A percentile compares a stretch with the other conserved stretches of the same genome.
Conservation (phyloP, 495 filamentous ascomycete species). For the Schizothecium vesticola region DNA sequence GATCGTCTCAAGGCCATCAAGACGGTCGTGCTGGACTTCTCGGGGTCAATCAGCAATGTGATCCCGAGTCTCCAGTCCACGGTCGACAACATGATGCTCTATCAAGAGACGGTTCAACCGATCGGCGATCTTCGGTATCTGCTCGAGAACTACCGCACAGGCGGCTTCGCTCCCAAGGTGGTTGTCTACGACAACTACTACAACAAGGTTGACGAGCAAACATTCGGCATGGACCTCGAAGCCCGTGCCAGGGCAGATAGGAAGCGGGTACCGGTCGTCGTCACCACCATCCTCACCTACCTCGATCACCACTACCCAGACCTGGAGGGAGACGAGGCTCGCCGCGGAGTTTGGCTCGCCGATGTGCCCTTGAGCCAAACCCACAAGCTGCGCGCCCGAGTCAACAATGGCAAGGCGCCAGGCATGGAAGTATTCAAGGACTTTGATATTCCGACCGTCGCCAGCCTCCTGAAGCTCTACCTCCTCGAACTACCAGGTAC, state of each 20-base stretch:
- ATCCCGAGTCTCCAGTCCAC: conserved; percentile 93
- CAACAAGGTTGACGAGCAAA: conserved; percentile 95
- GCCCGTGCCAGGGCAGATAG: conserved; percentile 86
- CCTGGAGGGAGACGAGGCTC: conserved; percentile 92
- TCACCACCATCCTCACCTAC: conserved; percentile 89
- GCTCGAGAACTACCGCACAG: conserved; percentile 96
- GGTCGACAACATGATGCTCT: conserved; percentile 97
- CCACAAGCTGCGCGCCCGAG: conserved; percentile 70
- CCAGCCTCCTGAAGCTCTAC: conserved; percentile 90
- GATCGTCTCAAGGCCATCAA: conserved; percentile 97
- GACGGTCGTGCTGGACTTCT: conserved; percentile 95
- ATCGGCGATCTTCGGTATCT: conserved; percentile 87
- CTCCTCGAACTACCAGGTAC: conserved; percentile 90
- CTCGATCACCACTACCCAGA: conserved; percentile 96
- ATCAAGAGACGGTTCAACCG: conserved; percentile 96
- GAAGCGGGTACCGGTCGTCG: conserved; percentile 88
- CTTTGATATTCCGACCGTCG: conserved; percentile 90
- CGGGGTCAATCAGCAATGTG: conserved; percentile 95
- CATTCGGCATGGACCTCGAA: conserved; percentile 95
- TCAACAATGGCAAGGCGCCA: conserved; percentile 87
- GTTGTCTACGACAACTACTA: conserved; percentile 98
- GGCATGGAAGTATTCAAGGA: conserved; percentile 69
- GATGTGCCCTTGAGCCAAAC: conserved; percentile 83
- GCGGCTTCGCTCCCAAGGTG: conserved; percentile 85
- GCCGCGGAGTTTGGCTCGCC: conserved; percentile 87